These are phyloP conservation scores for Podila epigama DNA, from an alignment of 192 early-diverging fungal genomes.

Conservation along the genomic window DNA sequence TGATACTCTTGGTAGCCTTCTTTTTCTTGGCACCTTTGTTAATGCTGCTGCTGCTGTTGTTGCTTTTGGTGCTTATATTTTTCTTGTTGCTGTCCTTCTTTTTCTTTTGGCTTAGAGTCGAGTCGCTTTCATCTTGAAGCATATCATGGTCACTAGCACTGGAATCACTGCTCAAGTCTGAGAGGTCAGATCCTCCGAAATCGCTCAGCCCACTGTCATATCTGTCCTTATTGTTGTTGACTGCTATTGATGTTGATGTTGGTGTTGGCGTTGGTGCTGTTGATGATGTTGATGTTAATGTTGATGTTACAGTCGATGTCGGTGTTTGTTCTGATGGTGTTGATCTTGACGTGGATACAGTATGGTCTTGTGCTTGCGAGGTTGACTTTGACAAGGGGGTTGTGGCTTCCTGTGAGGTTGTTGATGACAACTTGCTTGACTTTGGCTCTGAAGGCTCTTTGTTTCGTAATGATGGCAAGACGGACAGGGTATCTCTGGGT, in stretches of 20 bases:
- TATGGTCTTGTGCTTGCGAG: too few species aligned
- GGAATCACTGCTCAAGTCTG: constrained; percentile 40
- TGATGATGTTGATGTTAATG: not conserved
- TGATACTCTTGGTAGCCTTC: too few species aligned
- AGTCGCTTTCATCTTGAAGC: too few species aligned
- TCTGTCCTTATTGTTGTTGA: not conserved
- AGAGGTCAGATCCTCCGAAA: constrained; percentile 41
- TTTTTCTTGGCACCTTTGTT: too few species aligned
- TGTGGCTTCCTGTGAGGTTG: not conserved
- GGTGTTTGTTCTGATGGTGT: too few species aligned
- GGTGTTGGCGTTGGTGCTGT: not conserved
- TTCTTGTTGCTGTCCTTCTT: constrained; percentile 7
- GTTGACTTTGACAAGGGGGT: too few species aligned
- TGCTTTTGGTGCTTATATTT: too few species aligned
- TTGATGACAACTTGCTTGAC: not conserved
- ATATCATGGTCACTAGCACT: constrained; percentile 24
- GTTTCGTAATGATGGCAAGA: not conserved
- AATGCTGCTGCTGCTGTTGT: too few species aligned
- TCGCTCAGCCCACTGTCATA: constrained; percentile 31
- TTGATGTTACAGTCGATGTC: not conserved
- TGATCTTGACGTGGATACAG: too few species aligned
- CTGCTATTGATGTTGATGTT: not conserved
- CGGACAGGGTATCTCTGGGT: not conserved
- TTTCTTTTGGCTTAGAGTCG: not conserved
- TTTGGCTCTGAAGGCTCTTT: not conserved